A percentile compares a stretch with the other conserved stretches of the same genome.
Evolutionary conservation across 352 stramenopile genomes (phyloP).

Genomic region (Phytophthora foliorum): DNA sequence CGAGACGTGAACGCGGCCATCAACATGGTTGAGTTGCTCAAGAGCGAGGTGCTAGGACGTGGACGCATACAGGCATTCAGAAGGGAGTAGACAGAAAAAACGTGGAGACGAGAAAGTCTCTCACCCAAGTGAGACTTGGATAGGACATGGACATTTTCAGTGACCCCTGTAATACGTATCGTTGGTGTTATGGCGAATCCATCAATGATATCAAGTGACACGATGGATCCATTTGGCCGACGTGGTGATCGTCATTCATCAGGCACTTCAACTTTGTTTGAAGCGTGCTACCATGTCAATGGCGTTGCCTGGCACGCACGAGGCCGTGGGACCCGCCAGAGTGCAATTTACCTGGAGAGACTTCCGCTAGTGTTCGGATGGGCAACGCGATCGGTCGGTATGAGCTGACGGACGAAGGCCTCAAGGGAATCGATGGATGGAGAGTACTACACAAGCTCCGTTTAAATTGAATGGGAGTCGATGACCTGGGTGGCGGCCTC

Average conservation of each 20-base stretch:
- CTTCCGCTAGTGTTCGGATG: neutral
- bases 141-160: neutral
- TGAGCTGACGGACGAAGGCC: slow-evolving; percentile 8
- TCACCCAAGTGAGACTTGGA: slow-evolving; percentile 16
- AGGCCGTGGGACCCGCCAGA: neutral
- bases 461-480: slow-evolving; percentile 34
- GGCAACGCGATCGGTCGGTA: neutral
- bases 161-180: too few species aligned
- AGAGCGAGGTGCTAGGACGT: slow-evolving; percentile 4
- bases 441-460: slow-evolving; percentile 7
- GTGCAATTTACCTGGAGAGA: neutral
- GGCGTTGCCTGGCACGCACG: slow-evolving; percentile 2
- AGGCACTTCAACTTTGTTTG: slow-evolving; percentile 1
- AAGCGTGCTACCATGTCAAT: neutral
- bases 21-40: slow-evolving; percentile 30
- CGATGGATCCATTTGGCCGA: neutral
- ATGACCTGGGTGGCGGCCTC: slow-evolving; percentile 14
- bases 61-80: neutral
- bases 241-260: neutral
- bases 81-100: slow-evolving; percentile 2
- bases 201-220: neutral
- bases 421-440: slow-evolving; percentile 18
- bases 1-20: slow-evolving; percentile 30
- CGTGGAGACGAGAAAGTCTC: slow-evolving; percentile 22
- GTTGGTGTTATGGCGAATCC: too few species aligned